Conservation (phyloP, 495 filamentous ascomycete species). For the Cladorrhinum samala region DNA sequence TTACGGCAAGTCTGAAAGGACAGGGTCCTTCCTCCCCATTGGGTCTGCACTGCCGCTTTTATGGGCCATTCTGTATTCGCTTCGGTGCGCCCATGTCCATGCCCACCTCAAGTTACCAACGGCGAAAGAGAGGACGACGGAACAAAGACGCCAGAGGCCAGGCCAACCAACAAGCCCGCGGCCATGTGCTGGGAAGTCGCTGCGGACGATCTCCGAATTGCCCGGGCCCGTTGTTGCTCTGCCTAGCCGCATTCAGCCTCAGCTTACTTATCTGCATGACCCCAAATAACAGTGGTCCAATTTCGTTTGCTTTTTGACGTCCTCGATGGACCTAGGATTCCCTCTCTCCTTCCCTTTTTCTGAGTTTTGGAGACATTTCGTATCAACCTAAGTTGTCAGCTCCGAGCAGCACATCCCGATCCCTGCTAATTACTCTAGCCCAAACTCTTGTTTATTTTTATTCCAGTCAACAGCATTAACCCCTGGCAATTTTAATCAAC, state of each 20-base stretch:
- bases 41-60: not conserved
- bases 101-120: not conserved
- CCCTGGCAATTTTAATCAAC: constrained; percentile 1
- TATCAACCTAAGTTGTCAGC: no score
- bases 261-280: constrained; percentile 3
- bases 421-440: not conserved
- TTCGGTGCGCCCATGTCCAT: not conserved
- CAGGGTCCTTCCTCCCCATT: constrained; percentile 5
- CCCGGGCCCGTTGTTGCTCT: not conserved
- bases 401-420: no score
- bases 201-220: not conserved
- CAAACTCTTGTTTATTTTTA: constrained; percentile 1
- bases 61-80: constrained; percentile 1
- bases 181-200: no score
- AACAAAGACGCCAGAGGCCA: not conserved
- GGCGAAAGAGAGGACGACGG: not conserved
- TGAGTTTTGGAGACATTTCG: no score
- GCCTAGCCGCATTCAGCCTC: constrained; percentile 8
- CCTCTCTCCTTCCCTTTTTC: not conserved
- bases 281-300: not conserved
- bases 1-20: not conserved
- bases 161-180: no score
- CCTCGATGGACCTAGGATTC: not conserved
- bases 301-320: not conserved
- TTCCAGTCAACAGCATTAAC: not conserved